Evolutionary conservation across 768 basidiomycete genomes (phyloP).

Genomic region (Boletellus ananiceps): DNA sequence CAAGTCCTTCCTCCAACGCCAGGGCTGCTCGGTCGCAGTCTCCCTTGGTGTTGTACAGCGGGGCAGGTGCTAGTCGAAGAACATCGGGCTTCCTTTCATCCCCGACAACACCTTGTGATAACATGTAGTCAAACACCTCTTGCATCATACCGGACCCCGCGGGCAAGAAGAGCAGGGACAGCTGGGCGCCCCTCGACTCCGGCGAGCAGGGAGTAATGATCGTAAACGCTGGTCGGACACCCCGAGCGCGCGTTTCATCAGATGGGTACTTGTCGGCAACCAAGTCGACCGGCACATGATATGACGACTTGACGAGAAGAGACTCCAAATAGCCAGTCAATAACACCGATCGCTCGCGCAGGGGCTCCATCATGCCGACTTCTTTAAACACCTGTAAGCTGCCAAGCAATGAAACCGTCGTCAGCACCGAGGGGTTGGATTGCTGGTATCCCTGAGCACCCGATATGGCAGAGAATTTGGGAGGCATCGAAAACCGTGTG

Average conservation of each 20-base stretch:
- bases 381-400: conserved; percentile 76
- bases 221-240: conserved; percentile 58
- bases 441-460: conserved; percentile 96
- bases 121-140: conserved; percentile 55
- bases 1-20: conserved; percentile 59
- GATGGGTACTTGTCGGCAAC: conserved; percentile 28
- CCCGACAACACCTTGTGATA: conserved; percentile 74
- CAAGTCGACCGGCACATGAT: conserved; percentile 49
- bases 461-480: conserved; percentile 72
- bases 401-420: conserved; percentile 75
- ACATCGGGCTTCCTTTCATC: conserved; percentile 92
- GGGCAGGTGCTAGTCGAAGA: conserved; percentile 81
- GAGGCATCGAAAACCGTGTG: conserved; percentile 90
- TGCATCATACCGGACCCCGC: conserved; percentile 58
- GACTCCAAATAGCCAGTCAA: conserved; percentile 72
- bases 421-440: conserved; percentile 87
- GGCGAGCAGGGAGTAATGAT: conserved; percentile 81
- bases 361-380: conserved; percentile 65
- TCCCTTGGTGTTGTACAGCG: conserved; percentile 78
- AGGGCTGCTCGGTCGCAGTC: conserved; percentile 72
- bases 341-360: conserved; percentile 64
- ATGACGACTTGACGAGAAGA: conserved; percentile 55
- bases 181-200: conserved; percentile 73
- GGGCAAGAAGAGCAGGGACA: conserved; percentile 81
- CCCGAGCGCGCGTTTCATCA: conserved; percentile 12